Conservation (phyloP, 352 stramenopile species). For the Thalassiosira exigua region DNA sequence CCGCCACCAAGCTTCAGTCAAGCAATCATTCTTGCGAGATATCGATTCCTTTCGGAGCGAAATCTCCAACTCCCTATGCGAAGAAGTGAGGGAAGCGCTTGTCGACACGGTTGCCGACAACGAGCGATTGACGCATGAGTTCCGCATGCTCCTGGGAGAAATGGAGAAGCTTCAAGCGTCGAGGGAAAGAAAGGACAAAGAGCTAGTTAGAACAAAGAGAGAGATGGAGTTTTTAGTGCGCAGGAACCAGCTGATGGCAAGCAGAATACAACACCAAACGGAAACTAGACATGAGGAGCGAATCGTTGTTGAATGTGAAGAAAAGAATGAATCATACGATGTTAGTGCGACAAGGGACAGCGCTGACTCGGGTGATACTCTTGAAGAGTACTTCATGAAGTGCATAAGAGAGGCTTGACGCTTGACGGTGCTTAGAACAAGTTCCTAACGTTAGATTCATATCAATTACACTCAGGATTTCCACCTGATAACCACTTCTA, state of each 20-base stretch:
- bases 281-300: not conserved
- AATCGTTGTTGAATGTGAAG: constrained; percentile 5
- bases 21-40: constrained; percentile 38
- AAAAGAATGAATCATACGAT: not conserved
- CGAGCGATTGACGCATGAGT: constrained; percentile 35
- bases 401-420: constrained; percentile 21
- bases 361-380: not conserved
- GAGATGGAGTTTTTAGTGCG: constrained; percentile 35
- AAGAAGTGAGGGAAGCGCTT: constrained; percentile 40
- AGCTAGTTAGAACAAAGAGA: constrained; percentile 33
- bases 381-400: constrained; percentile 44
- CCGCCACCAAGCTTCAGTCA: constrained; percentile 41
- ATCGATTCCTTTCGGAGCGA: constrained; percentile 31
- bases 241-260: constrained; percentile 21
- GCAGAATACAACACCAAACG: constrained; percentile 7
- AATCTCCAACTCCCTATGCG: constrained; percentile 27
- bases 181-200: constrained; percentile 33
- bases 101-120: constrained; percentile 34
- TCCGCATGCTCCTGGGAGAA: constrained; percentile 30
- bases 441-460: too few relatives aligned
- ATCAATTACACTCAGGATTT: too few relatives aligned
- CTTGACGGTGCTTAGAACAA: too few relatives aligned
- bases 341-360: not conserved
- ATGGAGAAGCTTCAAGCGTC: constrained; percentile 42
- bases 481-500: too few relatives aligned